These are phyloP conservation scores for Pythium vanterpoolii DNA, from an alignment of 352 stramenopile species.

Conservation along the genomic window DNA sequence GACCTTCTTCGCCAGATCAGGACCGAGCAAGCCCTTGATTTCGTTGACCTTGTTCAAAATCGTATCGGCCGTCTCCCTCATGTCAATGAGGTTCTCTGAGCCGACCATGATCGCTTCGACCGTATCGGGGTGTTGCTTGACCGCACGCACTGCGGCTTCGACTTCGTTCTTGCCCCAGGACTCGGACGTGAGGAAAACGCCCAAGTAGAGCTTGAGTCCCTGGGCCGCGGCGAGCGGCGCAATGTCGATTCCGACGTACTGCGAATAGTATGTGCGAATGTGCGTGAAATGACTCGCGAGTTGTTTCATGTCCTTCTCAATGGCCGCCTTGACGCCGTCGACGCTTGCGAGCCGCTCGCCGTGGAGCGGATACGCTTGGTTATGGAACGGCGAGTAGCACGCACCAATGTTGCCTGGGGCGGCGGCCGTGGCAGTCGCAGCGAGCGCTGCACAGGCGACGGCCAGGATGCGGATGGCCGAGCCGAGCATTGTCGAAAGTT, in stretches of 20 bases:
- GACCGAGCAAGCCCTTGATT: slow-evolving; percentile 21
- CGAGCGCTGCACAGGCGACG: slow-evolving; percentile 11
- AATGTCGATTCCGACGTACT: slow-evolving; percentile 40
- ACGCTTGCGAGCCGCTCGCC: slow-evolving; percentile 5
- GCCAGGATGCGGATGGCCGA: slow-evolving; percentile 3
- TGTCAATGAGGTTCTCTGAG: slow-evolving; percentile 30
- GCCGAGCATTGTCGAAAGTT: slow-evolving; percentile 2
- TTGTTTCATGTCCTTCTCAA: slow-evolving; percentile 38
- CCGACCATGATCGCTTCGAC: slow-evolving; percentile 49
- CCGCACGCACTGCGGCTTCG: slow-evolving; percentile 31
- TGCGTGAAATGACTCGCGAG: slow-evolving; percentile 39
- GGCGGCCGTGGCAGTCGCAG: not conserved
- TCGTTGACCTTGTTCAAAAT: slow-evolving; percentile 29
- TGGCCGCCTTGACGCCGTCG: not conserved
- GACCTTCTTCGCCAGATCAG: slow-evolving; percentile 27
- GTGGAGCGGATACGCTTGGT: slow-evolving; percentile 38
- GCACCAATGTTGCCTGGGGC: slow-evolving; percentile 30
- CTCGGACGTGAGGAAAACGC: slow-evolving; percentile 46
- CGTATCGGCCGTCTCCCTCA: not conserved
- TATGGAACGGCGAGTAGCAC: slow-evolving; percentile 57
- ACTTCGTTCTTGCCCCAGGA: slow-evolving; percentile 38
- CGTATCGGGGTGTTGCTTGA: slow-evolving; percentile 35
- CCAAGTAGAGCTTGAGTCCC: slow-evolving; percentile 48
- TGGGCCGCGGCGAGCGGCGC: slow-evolving; percentile 37
- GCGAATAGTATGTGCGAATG: slow-evolving; percentile 57